These are phyloP conservation scores for Colletotrichum sp. DNA, from an alignment of 2,329 filamentous ascomycete genomes.

Conservation along the genomic window DNA sequence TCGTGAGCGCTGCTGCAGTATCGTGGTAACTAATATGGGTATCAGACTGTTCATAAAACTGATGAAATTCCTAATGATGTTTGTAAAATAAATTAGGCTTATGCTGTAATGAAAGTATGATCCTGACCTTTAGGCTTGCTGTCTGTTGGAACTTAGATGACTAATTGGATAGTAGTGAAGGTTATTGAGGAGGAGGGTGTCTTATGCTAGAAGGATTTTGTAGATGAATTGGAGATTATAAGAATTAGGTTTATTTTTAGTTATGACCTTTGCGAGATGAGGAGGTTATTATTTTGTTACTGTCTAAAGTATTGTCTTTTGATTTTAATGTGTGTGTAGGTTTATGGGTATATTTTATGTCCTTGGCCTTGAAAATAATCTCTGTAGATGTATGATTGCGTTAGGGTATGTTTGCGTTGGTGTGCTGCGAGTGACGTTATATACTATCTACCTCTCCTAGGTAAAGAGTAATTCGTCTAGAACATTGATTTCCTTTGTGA, in stretches of 20 bases:
- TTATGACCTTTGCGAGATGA: background rate
- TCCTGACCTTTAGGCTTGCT: background rate
- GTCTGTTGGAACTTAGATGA: background rate
- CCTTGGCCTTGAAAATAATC: background rate
- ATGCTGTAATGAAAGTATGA: too few relatives aligned
- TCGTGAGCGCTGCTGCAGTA: too few relatives aligned
- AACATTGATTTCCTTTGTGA: background rate
- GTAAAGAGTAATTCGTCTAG: background rate
- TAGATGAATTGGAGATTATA: background rate
- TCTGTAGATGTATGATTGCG: background rate
- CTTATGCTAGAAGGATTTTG: background rate
- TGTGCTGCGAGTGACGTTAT: background rate
- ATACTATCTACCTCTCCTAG: background rate
- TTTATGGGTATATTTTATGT: background rate
- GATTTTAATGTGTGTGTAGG: background rate
- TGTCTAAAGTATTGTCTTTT: background rate
- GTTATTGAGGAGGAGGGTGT: background rate
- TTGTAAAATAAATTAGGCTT: too few relatives aligned
- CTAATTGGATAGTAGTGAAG: background rate
- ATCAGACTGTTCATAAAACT: too few relatives aligned
- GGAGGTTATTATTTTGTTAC: background rate
- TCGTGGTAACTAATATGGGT: too few relatives aligned
- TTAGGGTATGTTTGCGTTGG: background rate
- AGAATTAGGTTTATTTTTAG: background rate
- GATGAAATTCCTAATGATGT: too few relatives aligned